These are phyloP conservation scores for Phyllosticta citribraziliensis DNA, from an alignment of 2,329 filamentous ascomycete genomes.

Conservation along the genomic window DNA sequence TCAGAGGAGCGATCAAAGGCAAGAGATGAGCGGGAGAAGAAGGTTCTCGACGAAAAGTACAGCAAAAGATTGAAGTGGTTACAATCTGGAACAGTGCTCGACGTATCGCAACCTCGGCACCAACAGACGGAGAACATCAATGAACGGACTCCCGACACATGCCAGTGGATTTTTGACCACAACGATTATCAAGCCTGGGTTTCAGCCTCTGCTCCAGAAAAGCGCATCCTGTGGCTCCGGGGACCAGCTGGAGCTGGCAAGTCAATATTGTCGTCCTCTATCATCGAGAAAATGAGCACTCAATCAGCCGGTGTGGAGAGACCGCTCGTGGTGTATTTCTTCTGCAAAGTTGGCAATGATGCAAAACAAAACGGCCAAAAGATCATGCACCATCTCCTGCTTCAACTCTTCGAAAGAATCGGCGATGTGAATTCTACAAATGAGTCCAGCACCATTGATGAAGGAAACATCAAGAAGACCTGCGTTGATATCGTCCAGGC, in stretches of 20 bases:
- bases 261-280: not conserved
- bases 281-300: not conserved
- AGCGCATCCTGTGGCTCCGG: not conserved
- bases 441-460: not conserved
- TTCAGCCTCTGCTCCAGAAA: too few species aligned
- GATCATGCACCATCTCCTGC: not conserved
- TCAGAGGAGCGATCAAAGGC: not conserved
- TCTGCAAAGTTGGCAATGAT: not conserved
- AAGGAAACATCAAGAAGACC: too few species aligned
- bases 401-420: not conserved
- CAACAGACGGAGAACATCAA: not conserved
- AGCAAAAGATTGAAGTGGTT: not conserved
- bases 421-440: not conserved
- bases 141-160: not conserved
- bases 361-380: not conserved
- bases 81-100: not conserved
- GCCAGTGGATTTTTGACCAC: not conserved
- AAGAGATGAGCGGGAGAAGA: not conserved
- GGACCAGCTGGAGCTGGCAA: not conserved
- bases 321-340: not conserved
- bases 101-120: not conserved
- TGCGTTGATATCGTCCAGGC: too few species aligned
- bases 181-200: not conserved
- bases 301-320: not conserved
- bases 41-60: not conserved